Evolutionary conservation across 768 basidiomycete species (phyloP).

Genomic region (Panus rudis): DNA sequence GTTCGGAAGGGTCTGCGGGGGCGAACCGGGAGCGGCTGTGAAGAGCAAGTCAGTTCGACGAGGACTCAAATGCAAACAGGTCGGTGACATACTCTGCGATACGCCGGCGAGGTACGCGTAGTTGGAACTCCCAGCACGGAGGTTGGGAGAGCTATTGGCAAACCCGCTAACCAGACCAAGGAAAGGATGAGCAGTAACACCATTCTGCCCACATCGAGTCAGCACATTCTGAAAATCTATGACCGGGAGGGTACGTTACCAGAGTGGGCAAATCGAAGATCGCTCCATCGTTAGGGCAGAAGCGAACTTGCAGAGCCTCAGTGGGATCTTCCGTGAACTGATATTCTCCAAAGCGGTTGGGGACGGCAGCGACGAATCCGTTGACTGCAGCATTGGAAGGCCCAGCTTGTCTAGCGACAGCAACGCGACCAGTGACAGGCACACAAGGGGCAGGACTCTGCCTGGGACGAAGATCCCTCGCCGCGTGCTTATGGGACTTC

Average conservation of each 20-base stretch:
- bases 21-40: conserved; percentile 6
- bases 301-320: not conserved
- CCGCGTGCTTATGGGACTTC: too few species aligned
- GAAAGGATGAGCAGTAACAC: conserved; percentile 6
- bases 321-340: not conserved
- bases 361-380: not conserved
- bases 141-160: conserved; percentile 2
- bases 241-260: too few species aligned
- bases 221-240: too few species aligned
- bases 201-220: too few species aligned
- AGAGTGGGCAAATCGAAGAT: too few species aligned
- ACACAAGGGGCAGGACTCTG: not conserved
- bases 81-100: conserved; percentile 6
- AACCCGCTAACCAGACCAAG: conserved; percentile 10
- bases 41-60: too few species aligned
- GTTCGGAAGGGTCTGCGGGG: conserved; percentile 8
- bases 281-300: not conserved
- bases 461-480: not conserved
- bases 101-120: conserved; percentile 11
- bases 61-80: too few species aligned
- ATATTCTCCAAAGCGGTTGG: conserved; percentile 4
- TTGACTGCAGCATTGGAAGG: too few species aligned
- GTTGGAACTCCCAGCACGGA: conserved; percentile 6
- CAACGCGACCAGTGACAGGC: not conserved
- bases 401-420: too few species aligned